Conservation (phyloP, 257 asterid species). For the Plantago major region DNA sequence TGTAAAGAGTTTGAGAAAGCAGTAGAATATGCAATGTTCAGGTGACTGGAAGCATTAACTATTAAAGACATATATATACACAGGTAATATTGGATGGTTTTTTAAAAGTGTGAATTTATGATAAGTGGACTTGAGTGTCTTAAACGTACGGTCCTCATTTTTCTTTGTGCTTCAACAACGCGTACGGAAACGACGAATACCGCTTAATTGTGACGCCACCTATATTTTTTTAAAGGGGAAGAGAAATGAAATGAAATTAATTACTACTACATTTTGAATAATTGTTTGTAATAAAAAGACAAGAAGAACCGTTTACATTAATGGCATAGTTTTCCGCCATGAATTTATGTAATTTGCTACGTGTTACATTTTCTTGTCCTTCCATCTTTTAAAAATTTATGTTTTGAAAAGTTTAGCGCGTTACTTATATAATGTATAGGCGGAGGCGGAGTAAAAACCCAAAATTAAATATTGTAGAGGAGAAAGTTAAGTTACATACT, state of each 20-base stretch:
- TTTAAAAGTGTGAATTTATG: constrained; percentile 31
- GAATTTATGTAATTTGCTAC: not conserved
- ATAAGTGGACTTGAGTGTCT: constrained; percentile 35
- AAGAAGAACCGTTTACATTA: constrained; percentile 2
- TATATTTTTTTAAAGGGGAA: not conserved
- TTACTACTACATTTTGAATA: not conserved
- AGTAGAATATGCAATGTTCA: constrained; percentile 9
- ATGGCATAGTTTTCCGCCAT: not conserved
- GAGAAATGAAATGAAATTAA: not conserved
- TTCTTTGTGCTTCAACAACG: not conserved
- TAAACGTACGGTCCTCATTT: constrained; percentile 30
- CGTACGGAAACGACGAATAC: constrained; percentile 25
- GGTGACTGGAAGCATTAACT: constrained; percentile 3
- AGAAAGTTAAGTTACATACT: no score
- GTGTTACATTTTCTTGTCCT: no score
- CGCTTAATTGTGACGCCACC: not conserved
- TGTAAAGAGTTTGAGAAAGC: not conserved
- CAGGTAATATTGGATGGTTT: not conserved
- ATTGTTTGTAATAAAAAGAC: not conserved
- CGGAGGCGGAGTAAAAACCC: no score
- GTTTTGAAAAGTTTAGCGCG: no score
- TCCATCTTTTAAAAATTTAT: no score
- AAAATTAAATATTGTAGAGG: no score
- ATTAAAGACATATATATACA: not conserved
- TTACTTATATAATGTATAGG: no score